A percentile compares a stretch with the other conserved stretches of the same genome.
Conservation (phyloP, 1,284 basidiomycete genomes). For the Leccinum fallax region DNA sequence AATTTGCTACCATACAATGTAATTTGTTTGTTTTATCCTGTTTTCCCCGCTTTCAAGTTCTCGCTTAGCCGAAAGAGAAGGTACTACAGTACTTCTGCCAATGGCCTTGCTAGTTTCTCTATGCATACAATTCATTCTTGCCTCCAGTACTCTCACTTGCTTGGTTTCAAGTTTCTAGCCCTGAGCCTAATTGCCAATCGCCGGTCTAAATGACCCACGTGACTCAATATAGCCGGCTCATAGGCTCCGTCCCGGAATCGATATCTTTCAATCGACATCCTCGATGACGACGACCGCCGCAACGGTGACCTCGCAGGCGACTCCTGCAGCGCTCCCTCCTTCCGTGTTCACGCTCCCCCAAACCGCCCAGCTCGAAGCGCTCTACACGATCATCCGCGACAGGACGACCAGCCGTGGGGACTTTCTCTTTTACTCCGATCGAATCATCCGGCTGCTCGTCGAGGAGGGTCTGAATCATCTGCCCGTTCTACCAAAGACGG, state of each 20-base stretch:
- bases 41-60: no score
- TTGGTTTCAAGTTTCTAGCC: no score
- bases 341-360: conserved; percentile 86
- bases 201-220: no score
- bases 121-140: no score
- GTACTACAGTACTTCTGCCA: no score
- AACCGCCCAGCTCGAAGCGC: conserved; percentile 91
- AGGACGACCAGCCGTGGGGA: conserved; percentile 87
- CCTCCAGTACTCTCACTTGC: no score
- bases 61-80: no score
- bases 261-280: neutral
- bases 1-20: no score
- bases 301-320: neutral
- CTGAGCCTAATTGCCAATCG: no score
- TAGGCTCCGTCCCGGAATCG: neutral
- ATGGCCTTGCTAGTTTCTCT: no score
- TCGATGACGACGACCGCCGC: neutral
- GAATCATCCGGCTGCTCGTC: conserved; percentile 74
- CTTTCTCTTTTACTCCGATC: conserved; percentile 94
- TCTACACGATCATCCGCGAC: conserved; percentile 94
- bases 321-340: conserved; percentile 50
- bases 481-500: conserved; percentile 84
- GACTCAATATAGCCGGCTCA: no score
- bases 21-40: no score
- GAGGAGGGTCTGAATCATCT: conserved; percentile 95